Evolutionary conservation across 371 early-diverging fungal genomes (phyloP).

Genomic region (Entomophthora muscae): DNA sequence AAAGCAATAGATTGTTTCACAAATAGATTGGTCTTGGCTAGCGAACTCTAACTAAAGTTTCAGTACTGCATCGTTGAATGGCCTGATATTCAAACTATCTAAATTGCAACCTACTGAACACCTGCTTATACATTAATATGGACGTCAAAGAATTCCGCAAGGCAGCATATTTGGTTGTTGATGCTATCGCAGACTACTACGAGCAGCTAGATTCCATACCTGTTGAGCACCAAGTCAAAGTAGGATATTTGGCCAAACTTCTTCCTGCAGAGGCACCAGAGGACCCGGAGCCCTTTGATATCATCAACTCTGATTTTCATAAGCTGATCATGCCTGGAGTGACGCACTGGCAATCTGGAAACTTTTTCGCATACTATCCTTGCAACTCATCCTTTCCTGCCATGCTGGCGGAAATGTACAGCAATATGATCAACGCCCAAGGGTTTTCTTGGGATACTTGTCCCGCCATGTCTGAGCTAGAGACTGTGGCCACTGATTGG

Average conservation of each 20-base stretch:
- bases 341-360: slow-evolving; percentile 36
- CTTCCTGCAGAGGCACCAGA: not conserved
- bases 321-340: slow-evolving; percentile 15
- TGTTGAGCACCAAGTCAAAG: not conserved
- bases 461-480: slow-evolving; percentile 41
- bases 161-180: not conserved
- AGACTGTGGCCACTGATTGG: slow-evolving; percentile 38
- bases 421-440: slow-evolving; percentile 24
- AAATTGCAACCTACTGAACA: too few species aligned
- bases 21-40: too few species aligned
- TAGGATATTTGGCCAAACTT: not conserved
- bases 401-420: slow-evolving; percentile 38
- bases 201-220: not conserved
- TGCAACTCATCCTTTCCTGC: slow-evolving; percentile 24
- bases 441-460: slow-evolving; percentile 33
- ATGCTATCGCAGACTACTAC: not conserved
- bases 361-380: slow-evolving; percentile 36
- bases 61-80: too few species aligned
- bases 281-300: slow-evolving; percentile 26
- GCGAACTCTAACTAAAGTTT: too few species aligned
- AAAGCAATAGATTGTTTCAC: too few species aligned
- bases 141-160: not conserved
- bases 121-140: too few species aligned
- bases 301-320: slow-evolving; percentile 22
- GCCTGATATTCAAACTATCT: too few species aligned